Evolutionary conservation across 768 basidiomycete genomes (phyloP).

Genomic region (Rossbeevera mucosa): DNA sequence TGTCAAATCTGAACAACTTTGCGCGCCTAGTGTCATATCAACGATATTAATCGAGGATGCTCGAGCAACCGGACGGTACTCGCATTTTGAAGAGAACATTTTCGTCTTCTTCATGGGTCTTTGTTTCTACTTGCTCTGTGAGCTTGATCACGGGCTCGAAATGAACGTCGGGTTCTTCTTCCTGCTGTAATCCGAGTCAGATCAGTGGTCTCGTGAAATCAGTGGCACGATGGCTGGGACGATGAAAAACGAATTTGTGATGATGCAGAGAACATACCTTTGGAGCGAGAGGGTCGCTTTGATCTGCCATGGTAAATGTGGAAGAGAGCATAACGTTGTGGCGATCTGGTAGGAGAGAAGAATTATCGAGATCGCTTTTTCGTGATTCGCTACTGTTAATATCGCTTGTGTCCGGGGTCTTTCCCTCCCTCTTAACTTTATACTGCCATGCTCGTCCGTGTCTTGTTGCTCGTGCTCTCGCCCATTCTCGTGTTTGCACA

Average conservation of each 20-base stretch:
- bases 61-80: neutral
- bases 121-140: constrained; percentile 91
- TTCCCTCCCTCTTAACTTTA: constrained; percentile 32
- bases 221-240: constrained; percentile 28
- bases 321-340: constrained; percentile 4
- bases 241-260: constrained; percentile 14
- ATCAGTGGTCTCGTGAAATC: constrained; percentile 25
- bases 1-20: constrained; percentile 94
- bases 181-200: constrained; percentile 31
- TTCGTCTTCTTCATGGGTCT: constrained; percentile 95
- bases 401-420: constrained; percentile 27
- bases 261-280: constrained; percentile 50
- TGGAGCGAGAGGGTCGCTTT: constrained; percentile 61
- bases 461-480: constrained; percentile 34
- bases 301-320: constrained; percentile 48
- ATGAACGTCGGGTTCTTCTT: constrained; percentile 82
- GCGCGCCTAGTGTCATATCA: constrained; percentile 65
- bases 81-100: constrained; percentile 91
- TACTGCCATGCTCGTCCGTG: constrained; percentile 38
- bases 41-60: constrained; percentile 4
- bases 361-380: constrained; percentile 25
- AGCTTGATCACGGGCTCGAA: constrained; percentile 97
- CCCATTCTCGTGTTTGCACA: constrained; percentile 49
- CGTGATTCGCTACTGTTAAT: constrained; percentile 9
- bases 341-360: constrained; percentile 11